Evolutionary conservation across 805 yeast genomes (phyloP).

Genomic region (Barnettozyma wickerhamii): DNA sequence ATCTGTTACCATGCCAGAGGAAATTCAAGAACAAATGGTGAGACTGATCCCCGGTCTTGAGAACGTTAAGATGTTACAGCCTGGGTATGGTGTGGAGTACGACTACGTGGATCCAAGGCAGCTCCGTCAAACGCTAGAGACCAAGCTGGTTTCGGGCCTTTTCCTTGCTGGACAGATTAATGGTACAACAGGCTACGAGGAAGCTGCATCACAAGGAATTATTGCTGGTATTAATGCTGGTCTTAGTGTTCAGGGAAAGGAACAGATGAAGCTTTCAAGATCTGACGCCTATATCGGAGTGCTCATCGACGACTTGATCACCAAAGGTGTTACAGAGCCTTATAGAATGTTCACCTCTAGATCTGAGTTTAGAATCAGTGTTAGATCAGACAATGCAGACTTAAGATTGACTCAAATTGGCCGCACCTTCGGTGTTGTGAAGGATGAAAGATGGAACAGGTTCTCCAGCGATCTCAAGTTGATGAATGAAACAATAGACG

Average conservation of each 20-base stretch:
- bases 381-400: slow-evolving; percentile 94
- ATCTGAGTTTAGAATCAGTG: slow-evolving; percentile 86
- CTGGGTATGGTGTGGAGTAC: slow-evolving; percentile 99
- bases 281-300: slow-evolving; percentile 92
- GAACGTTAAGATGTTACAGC: slow-evolving; percentile 82
- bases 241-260: slow-evolving; percentile 36
- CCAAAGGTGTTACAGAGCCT: slow-evolving; percentile 96
- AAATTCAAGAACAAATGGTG: slow-evolving; percentile 74
- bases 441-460: slow-evolving; percentile 49
- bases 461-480: slow-evolving; percentile 39
- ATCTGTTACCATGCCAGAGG: slow-evolving; percentile 94
- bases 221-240: slow-evolving; percentile 97
- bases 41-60: slow-evolving; percentile 83
- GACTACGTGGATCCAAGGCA: slow-evolving; percentile 96
- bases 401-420: slow-evolving; percentile 73
- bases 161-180: slow-evolving; percentile 95
- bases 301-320: slow-evolving; percentile 85
- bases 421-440: slow-evolving; percentile 58
- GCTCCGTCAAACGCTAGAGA: slow-evolving; percentile 69
- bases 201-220: slow-evolving; percentile 96
- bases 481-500: slow-evolving; percentile 41
- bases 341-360: slow-evolving; percentile 97
- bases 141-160: slow-evolving; percentile 72
- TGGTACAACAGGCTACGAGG: slow-evolving; percentile 99
- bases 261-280: slow-evolving; percentile 55